Evolutionary conservation across 208 protist species (phyloP).

Genomic region (Tetramitus jugosus): DNA sequence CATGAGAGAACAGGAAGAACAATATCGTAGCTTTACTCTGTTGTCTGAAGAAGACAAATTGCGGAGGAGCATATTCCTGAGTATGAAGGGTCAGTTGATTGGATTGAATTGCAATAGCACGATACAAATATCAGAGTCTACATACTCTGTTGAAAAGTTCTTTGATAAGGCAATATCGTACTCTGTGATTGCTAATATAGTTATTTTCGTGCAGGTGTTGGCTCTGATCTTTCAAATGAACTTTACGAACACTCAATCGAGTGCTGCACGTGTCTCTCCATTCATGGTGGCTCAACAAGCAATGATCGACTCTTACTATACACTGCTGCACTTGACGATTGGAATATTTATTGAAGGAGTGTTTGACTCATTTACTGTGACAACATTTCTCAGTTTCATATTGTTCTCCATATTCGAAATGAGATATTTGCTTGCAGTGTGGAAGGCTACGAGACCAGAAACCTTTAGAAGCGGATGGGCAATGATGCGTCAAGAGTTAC

Average conservation of each 20-base stretch:
- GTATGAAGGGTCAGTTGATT: not conserved
- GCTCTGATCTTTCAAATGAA: conserved; percentile 4
- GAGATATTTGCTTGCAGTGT: conserved; percentile 50
- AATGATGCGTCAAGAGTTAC: conserved; percentile 30
- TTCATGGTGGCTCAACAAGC: not conserved
- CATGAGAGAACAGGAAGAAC: not conserved
- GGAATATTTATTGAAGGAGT: conserved; percentile 33
- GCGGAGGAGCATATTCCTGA: too few relatives aligned
- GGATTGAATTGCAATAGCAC: not conserved
- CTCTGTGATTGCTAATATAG: not conserved
- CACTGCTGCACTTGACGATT: conserved; percentile 20
- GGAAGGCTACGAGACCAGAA: conserved; percentile 41
- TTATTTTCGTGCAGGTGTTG: not conserved
- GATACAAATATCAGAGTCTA: not conserved
- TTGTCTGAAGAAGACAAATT: too few relatives aligned
- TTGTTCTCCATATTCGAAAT: conserved; percentile 52
- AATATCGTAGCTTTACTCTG: not conserved
- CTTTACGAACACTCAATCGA: not conserved
- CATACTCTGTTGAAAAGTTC: too few relatives aligned
- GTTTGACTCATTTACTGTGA: conserved; percentile 48
- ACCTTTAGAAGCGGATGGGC: conserved; percentile 23
- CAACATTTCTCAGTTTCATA: conserved; percentile 50
- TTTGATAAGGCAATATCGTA: too few relatives aligned
- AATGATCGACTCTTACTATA: not conserved
- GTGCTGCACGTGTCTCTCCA: not conserved